Percentiles rank a stretch among this genome's conserved stretches.
phyloP scores from a whole-genome alignment of 345 rosid genomes.

The Dipteronia dyeriana region DNA sequence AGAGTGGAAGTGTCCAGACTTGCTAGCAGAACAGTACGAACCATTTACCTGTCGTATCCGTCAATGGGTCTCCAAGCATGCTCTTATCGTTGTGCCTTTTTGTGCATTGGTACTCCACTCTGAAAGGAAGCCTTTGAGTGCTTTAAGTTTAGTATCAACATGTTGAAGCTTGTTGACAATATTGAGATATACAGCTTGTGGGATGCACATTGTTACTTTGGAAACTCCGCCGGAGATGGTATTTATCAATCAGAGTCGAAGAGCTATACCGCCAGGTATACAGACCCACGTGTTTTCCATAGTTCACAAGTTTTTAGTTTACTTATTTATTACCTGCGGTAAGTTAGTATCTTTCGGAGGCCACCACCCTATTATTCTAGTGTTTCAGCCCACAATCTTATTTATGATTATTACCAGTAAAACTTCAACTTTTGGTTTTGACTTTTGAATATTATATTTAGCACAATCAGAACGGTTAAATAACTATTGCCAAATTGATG shows the following conservation, averaged over 20 bases:
- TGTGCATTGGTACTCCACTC: conserved; percentile 57
- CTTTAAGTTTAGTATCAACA: conserved; percentile 39
- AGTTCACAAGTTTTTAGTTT: not conserved
- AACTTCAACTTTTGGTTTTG: conserved; percentile 10
- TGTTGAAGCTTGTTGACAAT: conserved; percentile 57
- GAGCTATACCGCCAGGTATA: conserved; percentile 75
- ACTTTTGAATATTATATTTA: conserved; percentile 1
- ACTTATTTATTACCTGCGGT: conserved; percentile 1
- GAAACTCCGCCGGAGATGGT: conserved; percentile 47
- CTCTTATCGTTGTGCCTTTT: conserved; percentile 36
- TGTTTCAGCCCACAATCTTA: not conserved
- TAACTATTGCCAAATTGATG: not conserved
- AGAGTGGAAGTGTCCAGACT: conserved; percentile 82
- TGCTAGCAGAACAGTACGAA: conserved; percentile 55
- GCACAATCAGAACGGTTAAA: conserved; percentile 4
- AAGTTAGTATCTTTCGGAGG: not conserved
- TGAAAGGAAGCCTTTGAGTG: conserved; percentile 30
- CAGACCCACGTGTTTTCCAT: not conserved
- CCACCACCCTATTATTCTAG: not conserved
- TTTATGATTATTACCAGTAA: not conserved
- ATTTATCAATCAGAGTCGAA: conserved; percentile 57
- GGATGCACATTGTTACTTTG: conserved; percentile 40
- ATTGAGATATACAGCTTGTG: conserved; percentile 67
- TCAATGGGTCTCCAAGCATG: conserved; percentile 61
- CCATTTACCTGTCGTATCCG: conserved; percentile 58